phyloP scores from a whole-genome alignment of 202 grass and related monocot species.

The Zoysia matrella region DNA sequence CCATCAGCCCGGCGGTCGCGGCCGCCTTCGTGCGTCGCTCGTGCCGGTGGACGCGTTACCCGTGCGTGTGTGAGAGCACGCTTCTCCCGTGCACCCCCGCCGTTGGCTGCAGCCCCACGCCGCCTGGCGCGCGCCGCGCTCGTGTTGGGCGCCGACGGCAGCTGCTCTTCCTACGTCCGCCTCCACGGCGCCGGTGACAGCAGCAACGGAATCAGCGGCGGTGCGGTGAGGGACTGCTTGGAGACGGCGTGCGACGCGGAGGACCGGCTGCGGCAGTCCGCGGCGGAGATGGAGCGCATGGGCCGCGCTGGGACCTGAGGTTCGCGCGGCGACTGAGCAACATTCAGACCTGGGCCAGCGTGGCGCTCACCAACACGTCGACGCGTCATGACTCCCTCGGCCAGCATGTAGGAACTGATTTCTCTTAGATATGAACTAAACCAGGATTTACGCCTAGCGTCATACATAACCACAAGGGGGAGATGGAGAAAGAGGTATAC shows the following conservation, averaged over 20 bases:
- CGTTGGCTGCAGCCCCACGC: slow-evolving; percentile 55
- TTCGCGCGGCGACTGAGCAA: slow-evolving; percentile 77
- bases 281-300: slow-evolving; percentile 65
- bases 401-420: too few species aligned
- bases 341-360: slow-evolving; percentile 85
- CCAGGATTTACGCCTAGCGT: too few species aligned
- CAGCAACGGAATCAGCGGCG: background rate
- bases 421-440: too few species aligned
- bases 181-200: background rate
- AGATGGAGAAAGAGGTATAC: too few species aligned
- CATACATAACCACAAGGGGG: too few species aligned
- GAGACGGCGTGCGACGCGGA: slow-evolving; percentile 60
- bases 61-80: slow-evolving; percentile 69
- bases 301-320: slow-evolving; percentile 50
- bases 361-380: slow-evolving; percentile 72
- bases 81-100: slow-evolving; percentile 45
- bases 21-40: slow-evolving; percentile 55
- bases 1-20: background rate
- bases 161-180: slow-evolving; percentile 53
- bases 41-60: slow-evolving; percentile 67
- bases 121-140: slow-evolving; percentile 77
- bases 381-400: slow-evolving; percentile 82
- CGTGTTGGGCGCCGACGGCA: slow-evolving; percentile 49
- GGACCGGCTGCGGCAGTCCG: slow-evolving; percentile 63
- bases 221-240: slow-evolving; percentile 64